Evolutionary conservation across 1,284 basidiomycete species (phyloP).

Genomic region (Garcileccinum viscosum): DNA sequence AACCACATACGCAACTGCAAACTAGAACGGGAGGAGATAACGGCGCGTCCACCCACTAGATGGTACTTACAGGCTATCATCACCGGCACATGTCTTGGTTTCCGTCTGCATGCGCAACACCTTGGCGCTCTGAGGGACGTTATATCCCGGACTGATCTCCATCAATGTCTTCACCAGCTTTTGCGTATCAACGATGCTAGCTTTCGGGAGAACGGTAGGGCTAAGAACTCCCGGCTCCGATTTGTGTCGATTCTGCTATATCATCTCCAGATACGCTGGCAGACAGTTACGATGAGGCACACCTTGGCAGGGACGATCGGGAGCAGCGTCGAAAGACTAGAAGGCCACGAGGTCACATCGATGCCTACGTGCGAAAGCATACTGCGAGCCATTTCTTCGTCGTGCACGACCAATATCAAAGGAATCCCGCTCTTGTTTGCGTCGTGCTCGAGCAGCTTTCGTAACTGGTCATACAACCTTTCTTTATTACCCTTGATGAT

Average conservation of each 20-base stretch:
- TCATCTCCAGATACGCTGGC: not conserved
- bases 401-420: constrained; percentile 37
- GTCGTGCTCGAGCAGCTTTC: constrained; percentile 28
- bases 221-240: not conserved
- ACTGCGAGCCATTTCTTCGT: constrained; percentile 38
- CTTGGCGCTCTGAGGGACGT: constrained; percentile 34
- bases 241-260: constrained; percentile 14
- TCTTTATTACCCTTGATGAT: constrained; percentile 17
- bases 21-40: constrained; percentile 14
- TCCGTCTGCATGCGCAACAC: constrained; percentile 36
- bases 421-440: constrained; percentile 25
- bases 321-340: constrained; percentile 31
- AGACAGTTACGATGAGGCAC: constrained; percentile 1
- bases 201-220: not conserved
- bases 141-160: constrained; percentile 27
- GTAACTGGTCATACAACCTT: constrained; percentile 27
- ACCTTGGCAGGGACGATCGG: not conserved
- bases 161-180: constrained; percentile 36
- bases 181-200: constrained; percentile 34
- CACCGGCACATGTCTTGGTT: constrained; percentile 35
- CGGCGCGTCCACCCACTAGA: not conserved
- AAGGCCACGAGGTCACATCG: constrained; percentile 24
- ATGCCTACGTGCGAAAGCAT: constrained; percentile 33
- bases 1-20: constrained; percentile 39
- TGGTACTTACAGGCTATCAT: constrained; percentile 40